Base-by-base conservation (phyloP, 768 basidiomycete genomes). In the Leccinum incarnatum region DNA sequence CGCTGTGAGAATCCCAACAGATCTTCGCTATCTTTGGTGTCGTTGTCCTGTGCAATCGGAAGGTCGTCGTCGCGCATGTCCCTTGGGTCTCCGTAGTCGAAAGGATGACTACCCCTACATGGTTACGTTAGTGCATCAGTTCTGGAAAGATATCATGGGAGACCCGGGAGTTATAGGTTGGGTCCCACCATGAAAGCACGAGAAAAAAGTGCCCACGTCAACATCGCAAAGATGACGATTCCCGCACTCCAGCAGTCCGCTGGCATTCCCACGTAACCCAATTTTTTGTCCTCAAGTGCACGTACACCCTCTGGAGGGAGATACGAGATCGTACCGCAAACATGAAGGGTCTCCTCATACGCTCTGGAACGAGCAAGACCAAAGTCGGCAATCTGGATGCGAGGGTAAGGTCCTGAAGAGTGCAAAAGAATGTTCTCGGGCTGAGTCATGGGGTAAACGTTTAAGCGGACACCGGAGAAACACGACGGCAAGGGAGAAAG, bases 231-330 rank as follows among this genome's bases (percentile, higher is more conserved):
- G 53, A 93, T 74, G 54, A 90, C 85, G 5, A 93, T 82, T 5
- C 92, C 92, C 12, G 88, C 83, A 64, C 91, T 92, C 92, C 92
- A 94, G 66, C 91, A 93, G 71, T 94, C 92, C 3, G 91, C 82
- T n/a, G 91, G 89, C 87, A 93, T 88, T 19, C 90, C 90, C 32
- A 80, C 72, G 63, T 91, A 92, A 53, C 88, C 84, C 46, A 89
- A 72, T 58, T 89, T 78, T 63, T 86, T 87, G 63, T 88, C 78
- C 64, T 92, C 88, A 45, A 93, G 74, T 7, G 91, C 91, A 10
- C 89, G 77, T 37, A 94, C 83, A 11, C 90, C 92, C 72, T 94
- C 92, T 0, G 91, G 91, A 8, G 91, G 91, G 15, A 94, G 77
- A 71, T 93, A 94, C 1, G 89, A 86, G 19, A 93, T 84, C 0